Percentiles rank a stretch among this genome's conserved stretches.
These are phyloP conservation scores for Microbotryum lychnidis-dioicae DNA, from an alignment of 1,284 basidiomycete genomes.

Conservation along the genomic window DNA sequence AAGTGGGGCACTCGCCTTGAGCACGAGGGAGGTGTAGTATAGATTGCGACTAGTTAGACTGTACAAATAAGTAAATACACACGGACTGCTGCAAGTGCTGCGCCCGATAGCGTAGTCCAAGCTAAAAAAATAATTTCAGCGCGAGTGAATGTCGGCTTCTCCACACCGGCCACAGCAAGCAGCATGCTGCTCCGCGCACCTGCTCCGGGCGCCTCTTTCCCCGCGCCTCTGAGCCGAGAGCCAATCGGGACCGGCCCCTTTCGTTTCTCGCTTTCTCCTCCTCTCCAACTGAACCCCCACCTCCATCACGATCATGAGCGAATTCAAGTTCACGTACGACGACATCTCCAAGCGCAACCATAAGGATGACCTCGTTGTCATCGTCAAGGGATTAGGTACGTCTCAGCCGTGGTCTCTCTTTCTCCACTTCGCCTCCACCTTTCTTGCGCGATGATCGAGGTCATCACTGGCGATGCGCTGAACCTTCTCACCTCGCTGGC, in stretches of 20 bases:
- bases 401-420: not conserved
- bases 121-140: too few species aligned
- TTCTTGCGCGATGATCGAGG: too few species aligned
- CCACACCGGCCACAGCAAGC: too few species aligned
- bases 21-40: slow-evolving; percentile 12
- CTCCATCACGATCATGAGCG: not conserved
- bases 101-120: too few species aligned
- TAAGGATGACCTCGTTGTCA: slow-evolving; percentile 75
- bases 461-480: too few species aligned
- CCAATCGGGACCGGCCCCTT: not conserved
- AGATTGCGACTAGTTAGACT: not conserved
- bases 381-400: slow-evolving; percentile 45
- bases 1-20: not conserved
- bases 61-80: too few species aligned
- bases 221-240: not conserved
- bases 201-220: not conserved
- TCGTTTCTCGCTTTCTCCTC: not conserved
- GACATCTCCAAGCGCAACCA: slow-evolving; percentile 62
- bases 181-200: too few species aligned
- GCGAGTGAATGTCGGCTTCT: too few species aligned
- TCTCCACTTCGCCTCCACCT: not conserved
- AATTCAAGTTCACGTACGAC: slow-evolving; percentile 35
- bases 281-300: not conserved
- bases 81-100: too few species aligned
- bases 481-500: slow-evolving; percentile 9